These are phyloP conservation scores for Pseudoturritis turrita DNA, from an alignment of 345 rosid species.

Conservation along the genomic window DNA sequence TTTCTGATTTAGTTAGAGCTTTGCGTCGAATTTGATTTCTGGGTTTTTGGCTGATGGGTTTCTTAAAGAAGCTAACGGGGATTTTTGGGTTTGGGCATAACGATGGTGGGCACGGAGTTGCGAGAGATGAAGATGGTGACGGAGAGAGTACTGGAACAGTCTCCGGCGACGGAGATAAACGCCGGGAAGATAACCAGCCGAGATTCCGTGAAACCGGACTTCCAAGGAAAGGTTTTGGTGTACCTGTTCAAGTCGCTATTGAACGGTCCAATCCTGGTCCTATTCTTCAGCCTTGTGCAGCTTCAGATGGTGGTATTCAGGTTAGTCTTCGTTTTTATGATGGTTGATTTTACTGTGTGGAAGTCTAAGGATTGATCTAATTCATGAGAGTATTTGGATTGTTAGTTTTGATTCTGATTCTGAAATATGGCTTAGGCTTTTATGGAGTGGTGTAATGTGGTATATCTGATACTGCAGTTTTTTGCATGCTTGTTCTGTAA, in stretches of 20 bases:
- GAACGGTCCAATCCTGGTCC: conserved; percentile 68
- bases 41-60: conserved; percentile 49
- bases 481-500: not conserved
- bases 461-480: not conserved
- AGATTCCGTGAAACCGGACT: conserved; percentile 58
- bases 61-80: conserved; percentile 81
- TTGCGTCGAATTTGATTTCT: not conserved
- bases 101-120: conserved; percentile 46
- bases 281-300: conserved; percentile 51
- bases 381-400: too few relatives aligned
- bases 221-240: conserved; percentile 77
- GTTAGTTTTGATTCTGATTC: not conserved
- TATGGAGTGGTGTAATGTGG: not conserved
- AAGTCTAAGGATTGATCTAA: not conserved
- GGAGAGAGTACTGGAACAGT: conserved; percentile 14
- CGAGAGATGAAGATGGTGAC: conserved; percentile 34
- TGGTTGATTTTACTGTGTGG: not conserved
- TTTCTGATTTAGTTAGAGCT: not conserved
- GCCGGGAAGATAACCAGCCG: conserved; percentile 21
- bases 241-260: conserved; percentile 72
- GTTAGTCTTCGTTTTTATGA: conserved; percentile 24
- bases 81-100: conserved; percentile 66
- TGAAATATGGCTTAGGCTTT: not conserved
- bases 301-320: conserved; percentile 94
- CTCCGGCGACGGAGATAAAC: conserved; percentile 14